Conservation (phyloP, 306 rosid genomes). For the Cucurbita pepo region DNA sequence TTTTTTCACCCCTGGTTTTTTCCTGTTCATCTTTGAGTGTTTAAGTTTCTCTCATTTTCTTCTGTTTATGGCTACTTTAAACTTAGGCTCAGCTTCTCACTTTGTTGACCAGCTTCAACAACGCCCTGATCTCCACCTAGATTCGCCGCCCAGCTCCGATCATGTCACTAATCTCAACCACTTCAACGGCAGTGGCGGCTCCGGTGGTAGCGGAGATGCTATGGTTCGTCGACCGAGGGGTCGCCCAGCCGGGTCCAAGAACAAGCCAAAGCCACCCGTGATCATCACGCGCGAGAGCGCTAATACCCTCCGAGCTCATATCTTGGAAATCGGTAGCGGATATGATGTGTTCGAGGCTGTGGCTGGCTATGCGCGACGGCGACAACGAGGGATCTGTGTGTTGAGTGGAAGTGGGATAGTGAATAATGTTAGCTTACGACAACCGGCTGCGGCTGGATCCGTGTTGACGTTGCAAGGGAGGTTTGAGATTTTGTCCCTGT, state of each 20-base stretch:
- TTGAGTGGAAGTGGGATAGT: constrained; percentile 9
- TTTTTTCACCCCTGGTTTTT: constrained; percentile 1
- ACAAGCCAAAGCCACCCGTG: constrained; percentile 6
- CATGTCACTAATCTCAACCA: neutral
- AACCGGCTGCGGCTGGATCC: constrained; percentile 1
- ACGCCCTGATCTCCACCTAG: constrained; percentile 6
- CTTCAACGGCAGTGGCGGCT: neutral
- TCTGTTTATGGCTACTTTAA: constrained; percentile 7
- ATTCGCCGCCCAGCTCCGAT: neutral
- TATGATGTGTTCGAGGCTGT: constrained; percentile 5
- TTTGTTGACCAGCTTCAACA: constrained; percentile 9
- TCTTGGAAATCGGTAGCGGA: constrained; percentile 1
- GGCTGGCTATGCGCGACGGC: neutral
- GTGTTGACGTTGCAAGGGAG: constrained; percentile 3
- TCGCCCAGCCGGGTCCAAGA: constrained; percentile 10
- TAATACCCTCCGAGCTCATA: constrained; percentile 9
- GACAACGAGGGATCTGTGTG: constrained; percentile 11
- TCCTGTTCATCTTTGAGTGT: constrained; percentile 9
- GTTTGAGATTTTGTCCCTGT: constrained; percentile 9
- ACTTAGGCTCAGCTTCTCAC: constrained; percentile 10
- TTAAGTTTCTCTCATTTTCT: constrained; percentile 7
- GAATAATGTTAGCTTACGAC: constrained; percentile 8
- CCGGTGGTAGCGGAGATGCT: neutral
- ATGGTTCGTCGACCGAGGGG: constrained; percentile 4
- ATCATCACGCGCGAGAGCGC: constrained; percentile 8